Conservation (phyloP, 495 filamentous ascomycete genomes). For the Xylaria cubensis region DNA sequence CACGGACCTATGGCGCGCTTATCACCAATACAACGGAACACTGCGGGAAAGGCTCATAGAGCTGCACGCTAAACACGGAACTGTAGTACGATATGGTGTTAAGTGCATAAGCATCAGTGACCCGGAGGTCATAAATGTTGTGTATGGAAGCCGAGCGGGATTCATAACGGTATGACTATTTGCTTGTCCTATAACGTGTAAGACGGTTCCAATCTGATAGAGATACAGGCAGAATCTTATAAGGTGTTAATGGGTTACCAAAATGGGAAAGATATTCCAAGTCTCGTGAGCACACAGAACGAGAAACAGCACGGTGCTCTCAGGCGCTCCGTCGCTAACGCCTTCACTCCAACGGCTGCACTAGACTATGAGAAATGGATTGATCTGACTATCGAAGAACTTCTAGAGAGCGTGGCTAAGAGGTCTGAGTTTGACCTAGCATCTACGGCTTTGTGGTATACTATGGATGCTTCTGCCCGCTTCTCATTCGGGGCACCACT, state of each 20-base stretch:
- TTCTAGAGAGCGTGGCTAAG: conserved; percentile 27
- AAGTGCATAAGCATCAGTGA: conserved; percentile 39
- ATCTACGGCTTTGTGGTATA: conserved; percentile 34
- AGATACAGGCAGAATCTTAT: conserved; percentile 30
- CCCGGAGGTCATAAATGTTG: conserved; percentile 36
- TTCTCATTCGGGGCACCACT: conserved; percentile 37
- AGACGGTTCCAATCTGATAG: background rate
- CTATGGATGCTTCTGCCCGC: conserved; percentile 37
- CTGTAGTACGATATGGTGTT: conserved; percentile 40
- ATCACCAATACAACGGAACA: conserved; percentile 34
- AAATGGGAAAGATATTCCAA: conserved; percentile 39
- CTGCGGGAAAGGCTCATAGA: conserved; percentile 32
- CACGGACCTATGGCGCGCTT: conserved; percentile 41
- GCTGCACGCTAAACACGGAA: conserved; percentile 36
- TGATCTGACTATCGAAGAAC: conserved; percentile 32
- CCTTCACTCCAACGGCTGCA: conserved; percentile 38
- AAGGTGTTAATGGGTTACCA: conserved; percentile 31
- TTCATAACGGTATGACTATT: conserved; percentile 36
- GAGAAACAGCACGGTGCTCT: conserved; percentile 34
- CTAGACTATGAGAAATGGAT: conserved; percentile 38
- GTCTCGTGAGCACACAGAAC: conserved; percentile 36
- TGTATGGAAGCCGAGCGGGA: conserved; percentile 38
- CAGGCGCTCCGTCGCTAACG: conserved; percentile 38
- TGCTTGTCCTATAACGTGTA: background rate
- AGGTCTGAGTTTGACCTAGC: conserved; percentile 29